Base-by-base conservation (phyloP, 192 early-diverging fungal species). In the Funneliformis geosporum region DNA sequence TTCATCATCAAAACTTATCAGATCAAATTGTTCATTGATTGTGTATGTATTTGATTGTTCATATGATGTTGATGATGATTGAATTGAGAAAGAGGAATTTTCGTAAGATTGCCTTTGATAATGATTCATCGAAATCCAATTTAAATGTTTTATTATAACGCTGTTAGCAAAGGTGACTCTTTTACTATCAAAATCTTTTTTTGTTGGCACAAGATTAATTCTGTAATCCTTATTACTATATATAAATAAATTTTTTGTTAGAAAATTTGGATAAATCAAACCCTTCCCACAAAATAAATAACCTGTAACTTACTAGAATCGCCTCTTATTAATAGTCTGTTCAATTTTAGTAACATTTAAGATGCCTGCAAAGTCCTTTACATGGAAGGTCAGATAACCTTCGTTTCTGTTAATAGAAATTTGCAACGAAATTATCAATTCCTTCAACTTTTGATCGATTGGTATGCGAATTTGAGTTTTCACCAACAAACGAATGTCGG, bases 401-500 rank as follows among this genome's bases (percentile, higher is more conserved):
- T 72, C 25, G 16, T 38, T 40, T 72, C 21, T 44, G 1, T 72
- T 72, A 8, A 43, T 25, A 39, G 18, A 11, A 43, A 16, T 25
- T 72, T 72, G 70, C 16, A 72, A 23, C 4, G 42, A 18, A n/a
- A 16, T 12, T 8, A 72, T 72, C 23, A 72, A 14, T 1, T 72
- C 23, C 8, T 14, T 5, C 39, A 72, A 7, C 16, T 44, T 38
- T 43, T 72, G n/a, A 38, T 44, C 43, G 21, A 72, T 72, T 23
- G 70, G 70, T 38, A 72, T 25, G 11, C 70, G 33, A 23, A 43
- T 44, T 72, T 72, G 70, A 7, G 70, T 72, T 72, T 72, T 72
- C 5, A 44, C 6, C 33, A 10, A 38, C 21, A 72, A 72, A 40
- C 70, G 70, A 72, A 72, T 18, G 44, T 72, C 70, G 14, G 70